Evolutionary conservation across 768 basidiomycete species (phyloP).

Genomic region (Boletus edulis): DNA sequence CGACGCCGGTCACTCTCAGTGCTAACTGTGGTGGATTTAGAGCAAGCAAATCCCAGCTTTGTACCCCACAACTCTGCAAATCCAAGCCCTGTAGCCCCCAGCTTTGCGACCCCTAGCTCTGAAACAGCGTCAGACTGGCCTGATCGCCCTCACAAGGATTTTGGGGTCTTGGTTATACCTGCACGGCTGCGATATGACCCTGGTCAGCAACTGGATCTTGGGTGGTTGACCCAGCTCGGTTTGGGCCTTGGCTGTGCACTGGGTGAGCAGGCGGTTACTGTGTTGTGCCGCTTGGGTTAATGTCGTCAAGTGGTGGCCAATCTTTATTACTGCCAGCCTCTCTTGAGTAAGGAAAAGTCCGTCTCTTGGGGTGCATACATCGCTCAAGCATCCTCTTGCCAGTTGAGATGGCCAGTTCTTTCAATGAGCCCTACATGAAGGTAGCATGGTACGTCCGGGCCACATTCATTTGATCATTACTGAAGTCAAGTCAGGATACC

Average conservation of each 20-base stretch:
- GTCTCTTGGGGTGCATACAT: neutral
- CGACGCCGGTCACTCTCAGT: conserved; percentile 16
- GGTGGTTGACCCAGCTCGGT: conserved; percentile 39
- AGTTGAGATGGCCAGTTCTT: conserved; percentile 37
- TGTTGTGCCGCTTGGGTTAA: neutral
- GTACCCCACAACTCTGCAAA: neutral
- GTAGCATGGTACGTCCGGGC: conserved; percentile 30
- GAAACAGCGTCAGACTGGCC: neutral
- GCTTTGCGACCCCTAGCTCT: neutral
- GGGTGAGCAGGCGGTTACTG: conserved; percentile 27
- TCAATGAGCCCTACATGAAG: conserved; percentile 32
- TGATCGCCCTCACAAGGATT: conserved; percentile 23
- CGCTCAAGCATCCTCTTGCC: neutral
- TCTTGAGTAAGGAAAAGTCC: conserved; percentile 52
- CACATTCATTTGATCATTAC: neutral
- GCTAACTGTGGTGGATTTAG: conserved; percentile 8
- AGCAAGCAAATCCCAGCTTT: neutral
- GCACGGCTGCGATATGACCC: conserved; percentile 40
- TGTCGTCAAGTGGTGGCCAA: conserved; percentile 48
- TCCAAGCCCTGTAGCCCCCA: neutral
- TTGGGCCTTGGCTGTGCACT: conserved; percentile 50
- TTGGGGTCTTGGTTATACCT: conserved; percentile 49
- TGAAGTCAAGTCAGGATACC: conserved; percentile 46
- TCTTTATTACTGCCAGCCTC: conserved; percentile 80
- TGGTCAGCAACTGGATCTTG: conserved; percentile 35